phyloP scores from a whole-genome alignment of 768 basidiomycete species.

The Suillus decipiens region DNA sequence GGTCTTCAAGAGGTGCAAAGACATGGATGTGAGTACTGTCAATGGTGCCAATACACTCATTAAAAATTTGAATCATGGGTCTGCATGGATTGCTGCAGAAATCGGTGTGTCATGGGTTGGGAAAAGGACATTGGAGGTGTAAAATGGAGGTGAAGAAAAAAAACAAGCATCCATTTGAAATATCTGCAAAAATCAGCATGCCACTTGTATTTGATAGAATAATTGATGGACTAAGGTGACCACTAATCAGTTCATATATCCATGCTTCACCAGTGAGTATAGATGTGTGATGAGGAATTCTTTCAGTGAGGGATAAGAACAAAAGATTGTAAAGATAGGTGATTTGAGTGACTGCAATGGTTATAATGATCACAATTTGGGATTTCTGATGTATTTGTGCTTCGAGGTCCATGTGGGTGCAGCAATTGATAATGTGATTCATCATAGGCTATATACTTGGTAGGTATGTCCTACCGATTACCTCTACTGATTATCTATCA shows the following conservation, averaged over 20 bases:
- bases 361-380: background rate
- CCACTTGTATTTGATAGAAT: too few species aligned
- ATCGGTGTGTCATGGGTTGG: background rate
- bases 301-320: background rate
- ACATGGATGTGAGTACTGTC: conserved; percentile 9
- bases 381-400: background rate
- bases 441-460: too few species aligned
- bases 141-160: background rate
- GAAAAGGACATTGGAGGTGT: background rate
- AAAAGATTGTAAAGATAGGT: background rate
- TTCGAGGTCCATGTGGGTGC: background rate
- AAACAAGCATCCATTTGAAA: background rate
- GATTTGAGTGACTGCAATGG: background rate
- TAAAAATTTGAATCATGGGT: conserved; percentile 1
- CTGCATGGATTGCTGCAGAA: background rate
- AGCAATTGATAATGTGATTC: too few species aligned
- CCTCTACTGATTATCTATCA: background rate
- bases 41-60: conserved; percentile 5
- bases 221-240: conserved; percentile 18
- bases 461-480: too few species aligned
- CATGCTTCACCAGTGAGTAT: conserved; percentile 24
- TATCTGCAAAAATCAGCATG: background rate
- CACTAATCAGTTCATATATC: conserved; percentile 24
- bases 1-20: conserved; percentile 1
- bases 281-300: conserved; percentile 24